Evolutionary conservation across 148 eudicot genomes (phyloP), one percentile per base, ranked within the genome.

Genomic region (Cornus kousa): DNA sequence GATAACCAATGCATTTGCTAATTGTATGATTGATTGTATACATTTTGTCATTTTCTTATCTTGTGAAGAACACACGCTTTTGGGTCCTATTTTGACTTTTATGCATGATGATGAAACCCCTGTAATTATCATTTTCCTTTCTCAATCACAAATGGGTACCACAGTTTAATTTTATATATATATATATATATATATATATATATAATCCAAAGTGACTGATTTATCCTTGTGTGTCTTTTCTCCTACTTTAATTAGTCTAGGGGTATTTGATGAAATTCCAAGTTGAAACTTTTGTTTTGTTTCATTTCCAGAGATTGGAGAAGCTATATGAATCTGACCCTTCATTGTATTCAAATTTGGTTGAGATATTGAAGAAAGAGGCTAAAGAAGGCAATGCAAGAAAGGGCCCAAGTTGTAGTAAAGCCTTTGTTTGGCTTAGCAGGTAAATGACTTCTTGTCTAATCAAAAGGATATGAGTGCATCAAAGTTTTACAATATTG

Each of bases 391-490:
- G 95, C 73, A 87, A 72, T 33, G 91, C 95, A 71, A 95, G 82
- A 81, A 90, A 85, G 71, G 78, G 79, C 75, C 83, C 87, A 66
- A 91, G 91, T 66, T 90, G 90, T 71, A 88, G 90, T 72, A 91
- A 87, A 83, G 94, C 95, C 78, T 82, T 95, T 79, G 79, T 95
- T 48, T 95, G 98, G 98, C 98, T 95, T 50, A 92, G 90, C 72
- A 89, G 98, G 98, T 92, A 84, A 68, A 53, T 53, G 12, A 17
- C 8, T 28, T 28, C 28, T 28, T 28, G 28, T 28, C 28, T 28
- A 35, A 35, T 35, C 5, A 35, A 35, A 35, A 35, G 37, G 37
- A 35, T 35, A 35, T 4, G 5, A 35, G 37, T 35, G 37, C 37
- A 35, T 28, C 37, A 35, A 35, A 35, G 3, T 35, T 35, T 35